A percentile compares a stretch with the other conserved stretches of the same genome.
Conservation (phyloP, 768 basidiomycete genomes). For the Termitomyces sp. region DNA sequence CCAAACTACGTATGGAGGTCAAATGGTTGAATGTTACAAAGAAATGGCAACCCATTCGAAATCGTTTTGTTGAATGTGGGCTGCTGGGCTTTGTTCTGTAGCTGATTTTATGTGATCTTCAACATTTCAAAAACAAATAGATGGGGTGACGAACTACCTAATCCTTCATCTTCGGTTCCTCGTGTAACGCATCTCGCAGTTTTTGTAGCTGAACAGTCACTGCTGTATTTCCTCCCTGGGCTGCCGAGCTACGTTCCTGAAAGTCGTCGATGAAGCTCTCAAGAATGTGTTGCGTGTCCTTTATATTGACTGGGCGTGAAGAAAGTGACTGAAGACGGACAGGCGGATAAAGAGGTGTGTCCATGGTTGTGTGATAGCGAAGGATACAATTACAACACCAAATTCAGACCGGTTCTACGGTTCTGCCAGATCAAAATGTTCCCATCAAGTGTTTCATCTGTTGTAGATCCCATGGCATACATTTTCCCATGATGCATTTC, state of each 20-base stretch:
- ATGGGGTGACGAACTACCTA: not conserved
- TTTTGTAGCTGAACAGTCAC: conserved; percentile 61
- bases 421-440: too few relatives aligned
- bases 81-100: not conserved
- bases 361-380: conserved; percentile 31
- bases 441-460: too few relatives aligned
- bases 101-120: not conserved
- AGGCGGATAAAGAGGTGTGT: conserved; percentile 44
- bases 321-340: conserved; percentile 39
- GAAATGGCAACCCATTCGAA: not conserved
- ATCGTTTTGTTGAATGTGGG: not conserved
- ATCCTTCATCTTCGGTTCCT: conserved; percentile 37
- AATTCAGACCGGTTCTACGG: not conserved
- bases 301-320: conserved; percentile 33
- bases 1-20: not conserved
- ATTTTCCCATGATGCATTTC: too few relatives aligned
- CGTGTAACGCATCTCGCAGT: conserved; percentile 46
- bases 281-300: conserved; percentile 35
- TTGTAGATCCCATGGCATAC: too few relatives aligned
- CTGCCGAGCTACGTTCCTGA: conserved; percentile 39
- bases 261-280: conserved; percentile 49
- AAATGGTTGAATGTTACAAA: not conserved
- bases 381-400: not conserved
- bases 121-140: not conserved
- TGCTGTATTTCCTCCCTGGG: conserved; percentile 50